Evolutionary conservation across 192 early-diverging fungal genomes (phyloP), one percentile per base, ranked within the genome.

Genomic region (Coemansia sp.): DNA sequence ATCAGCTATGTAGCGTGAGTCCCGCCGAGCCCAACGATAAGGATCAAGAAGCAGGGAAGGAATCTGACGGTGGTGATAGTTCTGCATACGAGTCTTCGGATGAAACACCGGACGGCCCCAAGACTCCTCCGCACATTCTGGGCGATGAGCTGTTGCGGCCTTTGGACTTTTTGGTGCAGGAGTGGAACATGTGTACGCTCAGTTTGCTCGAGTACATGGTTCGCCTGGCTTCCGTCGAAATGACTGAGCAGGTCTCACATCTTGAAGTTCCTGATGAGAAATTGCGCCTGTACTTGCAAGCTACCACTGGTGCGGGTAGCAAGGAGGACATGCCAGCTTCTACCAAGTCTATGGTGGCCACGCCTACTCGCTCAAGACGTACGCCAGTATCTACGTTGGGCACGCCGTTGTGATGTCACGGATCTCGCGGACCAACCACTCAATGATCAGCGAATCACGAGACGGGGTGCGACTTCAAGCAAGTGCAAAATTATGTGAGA

Each of bases 231-330:
- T 76, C 88, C 13, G 71, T 93, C 12, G 92, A 92, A 74, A 77
- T 84, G 34, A 70, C 85, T 36, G 92, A 93, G 67, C 88, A 91
- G 51, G 73, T 70, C 54, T 78, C 85, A 52, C 90, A 92, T 77
- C 70, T 91, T 3, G 85, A 91, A 27, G 82, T 89, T 5, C 74
- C 86, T 7, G 92, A 93, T 75, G 92, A 92, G 61, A 88, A 89
- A 59, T 77, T 93, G 36, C 77, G 86, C 42, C 67, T 90, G 52
- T 93, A 87, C 55, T 49, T 90, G 73, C 46, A 74, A 13, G 34
- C 66, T 10, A 31, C 60, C 22, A 18, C 70, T 20, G 52, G 46
- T n/a, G 24, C 20, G 31, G 33, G 18, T 15, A 16, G 44, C 44
- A 46, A 33, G 10, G 59, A 38, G n/a, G 59, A 15, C 16, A 15